Evolutionary conservation across 2,329 filamentous ascomycete species (phyloP), one percentile per base, ranked within the genome.

Genomic region (Fusarium transvaalense): DNA sequence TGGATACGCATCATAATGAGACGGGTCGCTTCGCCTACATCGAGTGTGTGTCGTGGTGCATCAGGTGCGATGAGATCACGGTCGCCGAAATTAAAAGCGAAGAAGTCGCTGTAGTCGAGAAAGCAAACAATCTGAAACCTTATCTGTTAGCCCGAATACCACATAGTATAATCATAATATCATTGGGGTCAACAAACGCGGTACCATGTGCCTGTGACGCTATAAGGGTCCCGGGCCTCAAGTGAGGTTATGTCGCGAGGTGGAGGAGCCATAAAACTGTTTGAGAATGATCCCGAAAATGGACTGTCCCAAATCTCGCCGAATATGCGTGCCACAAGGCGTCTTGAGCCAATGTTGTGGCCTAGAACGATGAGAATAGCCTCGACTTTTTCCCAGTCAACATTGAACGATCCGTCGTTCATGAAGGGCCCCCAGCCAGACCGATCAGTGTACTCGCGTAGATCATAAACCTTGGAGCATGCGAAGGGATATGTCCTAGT

Each of bases 351-450:
- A 52, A 91, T 82, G 74, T 93, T 93, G 74, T 86, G 83, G 5
- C 85, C 86, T 5, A 94, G 77, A 3, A 91, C 87, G 5, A 94
- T 81, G 83, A 93, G 87, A 55, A 93, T 86, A 10, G 90, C 89
- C 77, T 94, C 92, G 13, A 94, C 80, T 79, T 92, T 92, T 77
- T 94, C 91, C 92, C 92, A 95, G 77, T 95, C 91, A 0, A 92
- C 89, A 7, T 79, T 77, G 53, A 83, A 84, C 4, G 82, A 84
- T 2, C 85, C 87, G 73, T 94, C 91, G 50, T 86, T 81, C 73
- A 85, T 80, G 72, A 92, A 94, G 0, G 92, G 92, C 0, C 92
- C 92, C 91, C 92, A 94, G 35, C 83, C 76, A 2, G 85, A 90
- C 27, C 78, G 76, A 3, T 80, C 76, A 0, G 86, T 91, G 76